Base-by-base conservation (phyloP, 2,329 filamentous ascomycete genomes). In the Alternaria novae-zelandiae region DNA sequence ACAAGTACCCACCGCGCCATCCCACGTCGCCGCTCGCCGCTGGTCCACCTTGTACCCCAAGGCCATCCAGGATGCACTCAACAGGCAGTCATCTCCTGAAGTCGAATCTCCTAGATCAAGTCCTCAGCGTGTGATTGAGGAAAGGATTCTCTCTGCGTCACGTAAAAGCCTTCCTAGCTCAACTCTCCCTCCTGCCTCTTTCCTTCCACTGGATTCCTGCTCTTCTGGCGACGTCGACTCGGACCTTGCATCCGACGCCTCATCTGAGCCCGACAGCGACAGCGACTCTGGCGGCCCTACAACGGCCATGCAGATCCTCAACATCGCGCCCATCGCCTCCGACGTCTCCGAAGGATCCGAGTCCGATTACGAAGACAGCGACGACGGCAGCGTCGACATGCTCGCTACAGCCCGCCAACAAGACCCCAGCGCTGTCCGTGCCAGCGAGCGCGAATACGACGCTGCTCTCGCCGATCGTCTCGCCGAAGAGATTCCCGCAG, bases 101-200 rank as follows among this genome's bases (percentile, higher is more conserved):
- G 30, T 57, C 21, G 20, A 62, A 54, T 30, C 57, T 28, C 45
- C 55, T 25, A 55, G 62, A 5, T 13, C 59, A 11, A 65, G 62
- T 13, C 56, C 63, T 5, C 69, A 66, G 43, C 62, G 63, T 3
- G 57, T 74, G 2, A 83, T 97, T 89, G 60, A 86, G 79, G 21
- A 96, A 82, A 21, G 94, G 84, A 73, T 90, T 83, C 45, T 90
- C 81, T 68, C 93, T 83, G 61, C 91, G 82, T 65, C 95, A 86
- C 61, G 90, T 84, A 54, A 95, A 82, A 54, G 95, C 84, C 51
- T 85, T 7, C 80, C 81, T 0, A 82, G 77, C 12, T 84, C 83
- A 0, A 59, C 69, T 8, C 76, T 85, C 1, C 83, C 83, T 3
- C 81, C 82, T 1, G 79, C 83, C 1, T 81, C 82, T 0, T 83